phyloP scores from a whole-genome alignment of 83 land plant species.

The Picea mariana region DNA sequence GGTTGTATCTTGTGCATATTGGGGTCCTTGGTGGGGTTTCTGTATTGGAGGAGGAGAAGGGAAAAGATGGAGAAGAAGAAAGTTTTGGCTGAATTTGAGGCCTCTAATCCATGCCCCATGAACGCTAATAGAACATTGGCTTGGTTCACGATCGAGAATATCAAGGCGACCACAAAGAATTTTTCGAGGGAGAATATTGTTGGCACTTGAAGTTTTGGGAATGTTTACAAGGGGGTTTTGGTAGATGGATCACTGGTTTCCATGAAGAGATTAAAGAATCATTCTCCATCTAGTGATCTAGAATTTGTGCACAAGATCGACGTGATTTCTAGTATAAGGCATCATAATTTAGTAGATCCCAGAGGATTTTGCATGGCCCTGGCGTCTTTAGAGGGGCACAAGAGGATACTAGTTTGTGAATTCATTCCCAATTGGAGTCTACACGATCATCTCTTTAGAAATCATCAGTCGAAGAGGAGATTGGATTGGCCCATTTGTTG shows the following conservation, averaged over 20 bases:
- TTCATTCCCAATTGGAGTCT: constrained; percentile 76
- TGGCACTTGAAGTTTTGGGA: constrained; percentile 72
- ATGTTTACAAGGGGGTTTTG: constrained; percentile 72
- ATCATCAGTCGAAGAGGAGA: constrained; percentile 44
- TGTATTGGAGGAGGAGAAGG: constrained; percentile 10
- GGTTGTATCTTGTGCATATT: neutral
- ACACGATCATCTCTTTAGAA: constrained; percentile 57
- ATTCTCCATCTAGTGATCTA: constrained; percentile 63
- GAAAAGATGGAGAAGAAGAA: neutral
- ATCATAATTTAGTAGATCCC: constrained; percentile 70
- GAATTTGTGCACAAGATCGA: constrained; percentile 79
- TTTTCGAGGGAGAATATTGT: constrained; percentile 1
- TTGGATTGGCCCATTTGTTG: constrained; percentile 57
- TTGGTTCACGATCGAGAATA: constrained; percentile 26
- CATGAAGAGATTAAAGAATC: constrained; percentile 70
- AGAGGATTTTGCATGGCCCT: constrained; percentile 71
- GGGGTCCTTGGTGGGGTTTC: constrained; percentile 10
- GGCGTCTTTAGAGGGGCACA: constrained; percentile 28
- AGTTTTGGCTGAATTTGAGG: neutral
- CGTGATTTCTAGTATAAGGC: constrained; percentile 73
- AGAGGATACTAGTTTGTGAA: constrained; percentile 74
- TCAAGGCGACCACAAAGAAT: too few species aligned
- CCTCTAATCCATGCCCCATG: constrained; percentile 18
- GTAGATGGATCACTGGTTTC: constrained; percentile 71
- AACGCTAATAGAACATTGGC: constrained; percentile 42